Evolutionary conservation across 345 rosid species (phyloP).

Genomic region (Populus alba): DNA sequence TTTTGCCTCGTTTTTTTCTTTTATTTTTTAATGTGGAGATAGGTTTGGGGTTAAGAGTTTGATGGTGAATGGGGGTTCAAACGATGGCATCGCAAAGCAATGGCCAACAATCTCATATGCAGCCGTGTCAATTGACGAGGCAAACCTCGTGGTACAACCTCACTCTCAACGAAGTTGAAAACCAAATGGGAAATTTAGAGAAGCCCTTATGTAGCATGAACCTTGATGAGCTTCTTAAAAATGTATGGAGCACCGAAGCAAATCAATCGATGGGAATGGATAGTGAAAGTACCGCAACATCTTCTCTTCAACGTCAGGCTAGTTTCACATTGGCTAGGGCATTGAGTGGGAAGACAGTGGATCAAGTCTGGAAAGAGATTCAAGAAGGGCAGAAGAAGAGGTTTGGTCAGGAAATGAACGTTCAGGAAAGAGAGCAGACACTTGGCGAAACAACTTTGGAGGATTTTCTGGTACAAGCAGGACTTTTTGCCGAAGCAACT

Average conservation of each 20-base stretch:
- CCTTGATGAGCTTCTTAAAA: slow-evolving; percentile 55
- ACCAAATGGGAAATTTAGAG: slow-evolving; percentile 40
- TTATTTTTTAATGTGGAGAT: neutral
- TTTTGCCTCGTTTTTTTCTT: neutral
- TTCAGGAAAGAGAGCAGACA: slow-evolving; percentile 25
- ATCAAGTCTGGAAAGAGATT: slow-evolving; percentile 65
- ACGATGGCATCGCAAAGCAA: slow-evolving; percentile 53
- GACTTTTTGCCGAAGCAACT: slow-evolving; percentile 46
- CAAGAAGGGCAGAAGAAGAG: slow-evolving; percentile 47
- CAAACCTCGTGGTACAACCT: slow-evolving; percentile 48
- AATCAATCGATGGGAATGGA: slow-evolving; percentile 28
- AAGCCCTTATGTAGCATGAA: slow-evolving; percentile 58
- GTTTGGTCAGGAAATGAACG: slow-evolving; percentile 29
- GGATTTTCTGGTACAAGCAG: slow-evolving; percentile 66
- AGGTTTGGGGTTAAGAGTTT: neutral
- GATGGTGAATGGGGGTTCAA: slow-evolving; percentile 56
- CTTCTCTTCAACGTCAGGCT: slow-evolving; percentile 45
- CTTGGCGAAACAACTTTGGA: slow-evolving; percentile 56
- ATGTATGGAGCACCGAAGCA: slow-evolving; percentile 42
- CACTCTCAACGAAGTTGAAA: slow-evolving; percentile 47
- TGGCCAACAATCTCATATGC: slow-evolving; percentile 39
- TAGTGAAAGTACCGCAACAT: slow-evolving; percentile 13
- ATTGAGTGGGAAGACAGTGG: slow-evolving; percentile 55
- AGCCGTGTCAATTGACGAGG: slow-evolving; percentile 32
- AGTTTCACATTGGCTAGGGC: slow-evolving; percentile 44